A percentile compares a stretch with the other conserved stretches of the same genome.
These are phyloP conservation scores for Naegleria gruberi DNA, from an alignment of 208 protist species.

Conservation along the genomic window DNA sequence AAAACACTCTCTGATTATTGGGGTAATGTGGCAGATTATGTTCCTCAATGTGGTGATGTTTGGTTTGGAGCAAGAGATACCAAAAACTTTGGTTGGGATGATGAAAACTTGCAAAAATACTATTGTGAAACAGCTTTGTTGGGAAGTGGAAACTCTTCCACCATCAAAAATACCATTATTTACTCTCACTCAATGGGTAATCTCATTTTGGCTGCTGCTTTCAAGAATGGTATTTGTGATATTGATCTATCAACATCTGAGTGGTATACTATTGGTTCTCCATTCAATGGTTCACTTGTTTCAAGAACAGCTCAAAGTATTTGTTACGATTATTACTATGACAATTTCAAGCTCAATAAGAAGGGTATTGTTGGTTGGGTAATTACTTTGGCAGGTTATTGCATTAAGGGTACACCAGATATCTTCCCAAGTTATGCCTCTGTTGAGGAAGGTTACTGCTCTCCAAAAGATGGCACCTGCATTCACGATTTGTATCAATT, in stretches of 20 bases:
- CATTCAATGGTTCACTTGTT: not conserved
- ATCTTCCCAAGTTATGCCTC: not conserved
- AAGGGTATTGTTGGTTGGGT: not conserved
- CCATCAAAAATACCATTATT: not conserved
- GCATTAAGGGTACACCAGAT: not conserved
- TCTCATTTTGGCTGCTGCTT: not conserved
- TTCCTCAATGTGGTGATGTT: not conserved
- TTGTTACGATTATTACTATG: not conserved
- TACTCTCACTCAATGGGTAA: constrained; percentile 8
- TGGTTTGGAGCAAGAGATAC: not conserved
- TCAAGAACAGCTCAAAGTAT: not conserved
- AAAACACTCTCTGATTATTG: not conserved
- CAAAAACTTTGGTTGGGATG: not conserved
- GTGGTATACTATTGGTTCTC: not conserved
- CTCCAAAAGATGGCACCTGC: not conserved
- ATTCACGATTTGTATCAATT: not conserved
- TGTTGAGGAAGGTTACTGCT: not conserved
- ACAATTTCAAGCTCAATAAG: not conserved
- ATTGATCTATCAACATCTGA: not conserved
- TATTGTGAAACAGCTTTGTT: not conserved
- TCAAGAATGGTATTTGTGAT: not conserved
- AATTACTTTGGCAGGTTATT: not conserved
- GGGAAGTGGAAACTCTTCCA: not conserved
- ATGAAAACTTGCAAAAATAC: not conserved
- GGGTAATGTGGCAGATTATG: not conserved